Evolutionary conservation across 1,139 yeast genomes (phyloP), one percentile per base, ranked within the genome.

Genomic region (Tardiomyces blankii): DNA sequence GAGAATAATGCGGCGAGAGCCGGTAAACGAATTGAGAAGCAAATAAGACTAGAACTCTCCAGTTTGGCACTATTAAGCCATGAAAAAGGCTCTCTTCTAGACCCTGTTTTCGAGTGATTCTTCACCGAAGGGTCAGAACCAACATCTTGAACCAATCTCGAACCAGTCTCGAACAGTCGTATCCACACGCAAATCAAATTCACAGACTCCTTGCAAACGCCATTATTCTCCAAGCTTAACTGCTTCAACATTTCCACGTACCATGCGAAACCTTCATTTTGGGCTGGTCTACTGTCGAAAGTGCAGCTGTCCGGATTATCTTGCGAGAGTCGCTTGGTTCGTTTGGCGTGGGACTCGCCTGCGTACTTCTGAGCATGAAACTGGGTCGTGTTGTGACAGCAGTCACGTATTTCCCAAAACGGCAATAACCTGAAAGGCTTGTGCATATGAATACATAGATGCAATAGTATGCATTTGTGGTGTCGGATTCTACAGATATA

Each of bases 221-320:
- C 32, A 28, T 28, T 28, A 13, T 11, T 11, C n/a, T 11, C 32
- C 9, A 3, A 6, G 13, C 13, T 4, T 13, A 3, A 11, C 12
- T 12, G 32, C 4, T 6, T 6, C 32, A 28, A 28, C 13, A 14
- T 30, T 30, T 30, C 35, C 16, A 30, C 35, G n/a, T 30, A 30
- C 35, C 35, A 14, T 30, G 35, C 35, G 35, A 30, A 30, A 30
- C 35, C 35, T 30, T 30, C 35, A 30, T 30, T 30, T 30, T 30
- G n/a, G 35, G 35, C 35, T 30, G 35, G 35, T 30, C 35, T 30
- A 30, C n/a, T 30, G 35, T 30, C 35, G 35, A 30, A 30, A 30
- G 35, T 30, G 35, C 35, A 13, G 35, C 35, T 30, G 35, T 30
- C 35, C 35, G 35, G 16, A 30, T 30, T 13, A 13, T 14, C 16